Conservation (phyloP, 345 rosid genomes). For the Eutrema heterophyllum region DNA sequence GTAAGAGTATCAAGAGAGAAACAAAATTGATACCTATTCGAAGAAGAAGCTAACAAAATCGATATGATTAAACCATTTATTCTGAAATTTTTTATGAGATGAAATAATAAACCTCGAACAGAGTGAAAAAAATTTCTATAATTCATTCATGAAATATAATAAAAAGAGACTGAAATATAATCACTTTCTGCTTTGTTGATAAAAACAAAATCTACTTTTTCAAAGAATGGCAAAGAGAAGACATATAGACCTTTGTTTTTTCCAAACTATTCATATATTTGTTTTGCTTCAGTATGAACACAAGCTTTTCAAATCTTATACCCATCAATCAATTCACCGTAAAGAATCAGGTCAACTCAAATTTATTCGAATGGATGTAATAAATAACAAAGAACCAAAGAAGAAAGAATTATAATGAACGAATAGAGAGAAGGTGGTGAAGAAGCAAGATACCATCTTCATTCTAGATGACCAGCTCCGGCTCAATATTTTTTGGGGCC, state of each 20-base stretch:
- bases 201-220: neutral
- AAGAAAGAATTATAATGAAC: slow-evolving; percentile 33
- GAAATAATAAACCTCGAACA: too few species aligned
- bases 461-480: slow-evolving; percentile 55
- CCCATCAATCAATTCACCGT: slow-evolving; percentile 9
- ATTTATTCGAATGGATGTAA: neutral
- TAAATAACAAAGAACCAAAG: slow-evolving; percentile 18
- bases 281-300: neutral
- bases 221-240: neutral
- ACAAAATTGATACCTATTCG: too few species aligned
- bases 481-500: too few species aligned
- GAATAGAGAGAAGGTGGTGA: neutral
- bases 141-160: too few species aligned
- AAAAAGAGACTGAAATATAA: too few species aligned
- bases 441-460: slow-evolving; percentile 14
- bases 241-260: too few species aligned
- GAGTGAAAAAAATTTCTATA: too few species aligned
- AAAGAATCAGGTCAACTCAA: slow-evolving; percentile 4
- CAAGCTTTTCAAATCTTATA: slow-evolving; percentile 18
- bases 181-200: neutral
- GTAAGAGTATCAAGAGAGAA: too few species aligned
- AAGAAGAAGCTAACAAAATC: too few species aligned
- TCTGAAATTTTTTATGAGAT: too few species aligned
- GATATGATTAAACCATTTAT: too few species aligned
- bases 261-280: too few species aligned